A percentile compares a stretch with the other conserved stretches of the same genome.
phyloP scores from a whole-genome alignment of 2,329 filamentous ascomycete species.

The Trichoderma sp. region DNA sequence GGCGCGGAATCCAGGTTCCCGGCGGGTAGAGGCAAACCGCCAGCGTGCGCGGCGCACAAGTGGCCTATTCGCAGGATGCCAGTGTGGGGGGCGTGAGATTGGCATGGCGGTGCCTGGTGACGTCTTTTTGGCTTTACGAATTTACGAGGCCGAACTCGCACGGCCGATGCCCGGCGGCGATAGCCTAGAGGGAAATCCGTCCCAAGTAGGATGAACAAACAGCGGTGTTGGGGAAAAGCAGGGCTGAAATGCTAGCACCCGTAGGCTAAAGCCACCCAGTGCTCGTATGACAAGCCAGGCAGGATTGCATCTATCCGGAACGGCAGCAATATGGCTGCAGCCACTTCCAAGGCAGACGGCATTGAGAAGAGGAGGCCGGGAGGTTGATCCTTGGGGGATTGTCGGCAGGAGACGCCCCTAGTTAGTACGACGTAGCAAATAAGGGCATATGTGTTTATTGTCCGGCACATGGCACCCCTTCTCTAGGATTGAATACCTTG shows the following conservation, averaged over 20 bases:
- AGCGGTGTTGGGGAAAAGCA: not conserved
- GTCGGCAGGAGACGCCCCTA: not conserved
- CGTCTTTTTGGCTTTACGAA: not conserved
- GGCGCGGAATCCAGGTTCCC: slow-evolving; percentile 14
- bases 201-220: not conserved
- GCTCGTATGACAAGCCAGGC: slow-evolving; percentile 5
- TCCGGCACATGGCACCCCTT: not conserved
- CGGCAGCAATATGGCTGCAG: not conserved
- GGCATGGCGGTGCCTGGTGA: not conserved
- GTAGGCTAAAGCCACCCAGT: not conserved
- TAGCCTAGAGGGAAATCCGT: not conserved
- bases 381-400: slow-evolving; percentile 10
- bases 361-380: not conserved
- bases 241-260: not conserved
- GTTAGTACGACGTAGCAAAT: not conserved
- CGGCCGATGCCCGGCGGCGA: not conserved
- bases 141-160: not conserved
- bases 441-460: not conserved
- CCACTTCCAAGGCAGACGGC: not conserved
- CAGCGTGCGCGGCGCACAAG: slow-evolving; percentile 1
- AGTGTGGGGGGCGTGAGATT: slow-evolving; percentile 3
- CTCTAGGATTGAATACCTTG: not conserved
- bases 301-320: not conserved
- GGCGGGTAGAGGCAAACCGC: slow-evolving; percentile 4
- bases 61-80: slow-evolving; percentile 2